These are phyloP conservation scores for Rhizomucor pusillus DNA, from an alignment of 371 early-diverging fungal species.

Conservation along the genomic window DNA sequence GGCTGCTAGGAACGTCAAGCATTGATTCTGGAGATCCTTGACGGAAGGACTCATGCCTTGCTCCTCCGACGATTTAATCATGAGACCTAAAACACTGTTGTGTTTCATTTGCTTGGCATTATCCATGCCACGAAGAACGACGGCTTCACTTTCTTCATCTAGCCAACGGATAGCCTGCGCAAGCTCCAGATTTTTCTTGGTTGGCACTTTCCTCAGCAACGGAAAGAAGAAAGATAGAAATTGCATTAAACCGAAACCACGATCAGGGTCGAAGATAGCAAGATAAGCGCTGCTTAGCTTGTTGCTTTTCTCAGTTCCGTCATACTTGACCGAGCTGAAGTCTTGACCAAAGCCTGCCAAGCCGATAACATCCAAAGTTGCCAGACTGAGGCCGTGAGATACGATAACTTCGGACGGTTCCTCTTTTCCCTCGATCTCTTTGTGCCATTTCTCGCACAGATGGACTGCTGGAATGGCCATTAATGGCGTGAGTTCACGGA, in stretches of 20 bases:
- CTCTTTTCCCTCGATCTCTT: background rate
- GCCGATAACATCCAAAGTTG: constrained; percentile 50
- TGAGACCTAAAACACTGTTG: constrained; percentile 32
- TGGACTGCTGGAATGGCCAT: constrained; percentile 33
- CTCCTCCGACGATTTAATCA: constrained; percentile 15
- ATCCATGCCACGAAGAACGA: constrained; percentile 43
- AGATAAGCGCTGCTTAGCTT: constrained; percentile 49
- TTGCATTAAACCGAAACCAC: constrained; percentile 16
- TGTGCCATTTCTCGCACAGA: constrained; percentile 36
- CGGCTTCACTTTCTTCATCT: constrained; percentile 33
- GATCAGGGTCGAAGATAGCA: constrained; percentile 24
- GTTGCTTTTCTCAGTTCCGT: constrained; percentile 20
- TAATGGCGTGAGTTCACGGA: constrained; percentile 46
- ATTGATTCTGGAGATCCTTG: constrained; percentile 20
- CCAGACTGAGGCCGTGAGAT: constrained; percentile 33
- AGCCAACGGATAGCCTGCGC: constrained; percentile 12
- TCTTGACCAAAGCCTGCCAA: constrained; percentile 45
- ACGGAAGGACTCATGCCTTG: constrained; percentile 28
- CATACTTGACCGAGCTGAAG: constrained; percentile 14
- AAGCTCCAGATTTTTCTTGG: constrained; percentile 22
- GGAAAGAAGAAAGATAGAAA: constrained; percentile 44
- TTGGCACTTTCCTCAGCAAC: constrained; percentile 29
- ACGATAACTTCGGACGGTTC: constrained; percentile 22
- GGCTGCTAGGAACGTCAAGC: constrained; percentile 27
- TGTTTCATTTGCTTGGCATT: constrained; percentile 8